Evolutionary conservation across 768 basidiomycete species (phyloP).

Genomic region (Punctularia strigosozonata): DNA sequence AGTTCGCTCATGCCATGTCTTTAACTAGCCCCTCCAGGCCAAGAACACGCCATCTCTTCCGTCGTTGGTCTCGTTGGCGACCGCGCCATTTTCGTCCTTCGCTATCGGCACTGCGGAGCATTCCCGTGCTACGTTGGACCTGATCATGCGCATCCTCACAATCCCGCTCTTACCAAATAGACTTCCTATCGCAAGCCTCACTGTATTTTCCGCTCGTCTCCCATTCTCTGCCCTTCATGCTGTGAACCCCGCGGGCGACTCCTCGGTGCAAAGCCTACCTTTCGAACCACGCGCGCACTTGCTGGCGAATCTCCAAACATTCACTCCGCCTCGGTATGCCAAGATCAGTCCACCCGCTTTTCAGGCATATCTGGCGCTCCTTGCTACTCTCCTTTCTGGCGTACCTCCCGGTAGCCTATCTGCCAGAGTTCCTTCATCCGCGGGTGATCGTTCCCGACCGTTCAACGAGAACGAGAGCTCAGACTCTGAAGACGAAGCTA

Average conservation of each 20-base stretch:
- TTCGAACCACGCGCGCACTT: constrained; percentile 40
- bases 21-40: constrained; percentile 37
- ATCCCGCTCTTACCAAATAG: constrained; percentile 74
- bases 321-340: constrained; percentile 51
- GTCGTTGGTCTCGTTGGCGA: constrained; percentile 33
- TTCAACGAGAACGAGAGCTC: constrained; percentile 1
- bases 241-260: constrained; percentile 16
- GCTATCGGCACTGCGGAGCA: constrained; percentile 15
- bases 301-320: constrained; percentile 58
- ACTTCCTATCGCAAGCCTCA: constrained; percentile 48
- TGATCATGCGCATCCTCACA: constrained; percentile 49
- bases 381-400: constrained; percentile 35
- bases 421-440: neutral
- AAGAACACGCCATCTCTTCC: constrained; percentile 44
- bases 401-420: constrained; percentile 39
- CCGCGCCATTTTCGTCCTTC: constrained; percentile 25
- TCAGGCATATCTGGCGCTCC: constrained; percentile 40
- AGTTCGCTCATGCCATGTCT: constrained; percentile 1
- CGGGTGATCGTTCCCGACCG: no score
- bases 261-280: constrained; percentile 5
- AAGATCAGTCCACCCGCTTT: constrained; percentile 33
- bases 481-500: constrained; percentile 19
- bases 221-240: constrained; percentile 35
- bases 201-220: constrained; percentile 50
- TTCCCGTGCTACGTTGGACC: constrained; percentile 21